phyloP scores from a whole-genome alignment of 2,329 filamentous ascomycete species.

The Helminthosporium solani region DNA sequence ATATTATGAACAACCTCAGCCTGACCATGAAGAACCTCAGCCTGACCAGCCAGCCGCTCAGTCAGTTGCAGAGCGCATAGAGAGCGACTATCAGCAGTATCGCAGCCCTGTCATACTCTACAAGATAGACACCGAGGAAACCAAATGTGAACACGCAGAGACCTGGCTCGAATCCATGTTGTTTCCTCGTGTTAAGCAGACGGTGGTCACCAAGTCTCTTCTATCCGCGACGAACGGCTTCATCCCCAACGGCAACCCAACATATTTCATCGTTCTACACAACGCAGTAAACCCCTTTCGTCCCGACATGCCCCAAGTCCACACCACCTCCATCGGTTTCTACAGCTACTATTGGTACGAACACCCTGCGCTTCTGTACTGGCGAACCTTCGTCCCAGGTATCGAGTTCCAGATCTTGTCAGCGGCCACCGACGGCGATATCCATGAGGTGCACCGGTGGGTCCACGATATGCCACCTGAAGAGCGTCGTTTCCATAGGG shows the following conservation, averaged over 20 bases:
- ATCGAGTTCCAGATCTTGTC: conserved; percentile 5
- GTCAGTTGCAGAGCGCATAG: conserved; percentile 16
- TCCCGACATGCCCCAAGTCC: background rate
- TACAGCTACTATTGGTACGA: conserved; percentile 21
- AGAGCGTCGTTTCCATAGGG: conserved; percentile 29
- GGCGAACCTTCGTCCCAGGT: conserved; percentile 22
- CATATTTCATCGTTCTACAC: conserved; percentile 29
- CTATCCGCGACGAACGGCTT: conserved; percentile 25
- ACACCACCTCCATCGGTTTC: conserved; percentile 25
- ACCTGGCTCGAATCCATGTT: conserved; percentile 12
- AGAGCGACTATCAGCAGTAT: conserved; percentile 21
- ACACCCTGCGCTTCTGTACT: conserved; percentile 23
- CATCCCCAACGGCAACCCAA: conserved; percentile 17
- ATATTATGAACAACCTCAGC: too few species aligned
- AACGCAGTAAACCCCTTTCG: conserved; percentile 29
- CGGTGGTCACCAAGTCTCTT: conserved; percentile 3
- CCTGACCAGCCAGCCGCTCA: background rate
- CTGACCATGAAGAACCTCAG: too few species aligned
- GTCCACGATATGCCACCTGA: conserved; percentile 10
- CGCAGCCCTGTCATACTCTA: conserved; percentile 25
- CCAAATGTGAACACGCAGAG: conserved; percentile 4
- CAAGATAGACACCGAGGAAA: conserved; percentile 13
- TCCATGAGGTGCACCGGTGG: conserved; percentile 19
- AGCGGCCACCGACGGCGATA: background rate
- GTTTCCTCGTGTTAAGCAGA: background rate